Conservation (phyloP, 139 green algal genomes). For the Pseudopediastrum boryanum region DNA sequence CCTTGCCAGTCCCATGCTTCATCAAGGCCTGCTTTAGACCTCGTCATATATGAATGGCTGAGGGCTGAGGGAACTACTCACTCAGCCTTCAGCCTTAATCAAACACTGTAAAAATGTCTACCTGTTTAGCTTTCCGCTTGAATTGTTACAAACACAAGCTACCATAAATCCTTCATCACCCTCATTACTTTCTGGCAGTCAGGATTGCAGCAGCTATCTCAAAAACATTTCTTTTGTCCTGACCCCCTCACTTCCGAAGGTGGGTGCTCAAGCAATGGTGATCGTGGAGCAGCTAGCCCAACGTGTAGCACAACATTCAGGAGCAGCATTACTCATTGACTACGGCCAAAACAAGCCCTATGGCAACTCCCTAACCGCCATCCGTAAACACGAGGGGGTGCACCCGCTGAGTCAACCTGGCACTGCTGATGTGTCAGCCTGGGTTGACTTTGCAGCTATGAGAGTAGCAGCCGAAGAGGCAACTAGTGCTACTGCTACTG, state of each 20-base stretch:
- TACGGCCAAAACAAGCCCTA: conserved; percentile 89
- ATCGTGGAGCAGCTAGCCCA: conserved; percentile 68
- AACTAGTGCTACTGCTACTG: too few relatives aligned
- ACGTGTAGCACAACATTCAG: conserved; percentile 71
- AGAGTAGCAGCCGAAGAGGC: conserved; percentile 45
- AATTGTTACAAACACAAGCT: too few relatives aligned
- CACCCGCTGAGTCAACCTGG: conserved; percentile 81
- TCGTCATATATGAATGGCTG: too few relatives aligned
- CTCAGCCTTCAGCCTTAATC: too few relatives aligned
- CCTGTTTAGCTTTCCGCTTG: too few relatives aligned
- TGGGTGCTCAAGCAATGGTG: conserved; percentile 68
- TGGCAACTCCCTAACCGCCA: conserved; percentile 72
- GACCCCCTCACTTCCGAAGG: conserved; percentile 19
- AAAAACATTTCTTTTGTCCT: background rate
- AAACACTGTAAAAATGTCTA: too few relatives aligned
- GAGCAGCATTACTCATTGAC: conserved; percentile 93
- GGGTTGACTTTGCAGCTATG: conserved; percentile 92
- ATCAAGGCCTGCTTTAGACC: too few relatives aligned
- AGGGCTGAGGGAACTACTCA: too few relatives aligned
- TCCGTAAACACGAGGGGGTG: conserved; percentile 46
- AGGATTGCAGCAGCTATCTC: background rate
- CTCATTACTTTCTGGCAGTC: too few relatives aligned
- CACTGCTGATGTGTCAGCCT: conserved; percentile 85
- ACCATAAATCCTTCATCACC: too few relatives aligned
- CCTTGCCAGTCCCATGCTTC: too few relatives aligned